These are phyloP conservation scores for Pelargonium myrrhifolium DNA, from an alignment of 441 rosid genomes.

Conservation along the genomic window DNA sequence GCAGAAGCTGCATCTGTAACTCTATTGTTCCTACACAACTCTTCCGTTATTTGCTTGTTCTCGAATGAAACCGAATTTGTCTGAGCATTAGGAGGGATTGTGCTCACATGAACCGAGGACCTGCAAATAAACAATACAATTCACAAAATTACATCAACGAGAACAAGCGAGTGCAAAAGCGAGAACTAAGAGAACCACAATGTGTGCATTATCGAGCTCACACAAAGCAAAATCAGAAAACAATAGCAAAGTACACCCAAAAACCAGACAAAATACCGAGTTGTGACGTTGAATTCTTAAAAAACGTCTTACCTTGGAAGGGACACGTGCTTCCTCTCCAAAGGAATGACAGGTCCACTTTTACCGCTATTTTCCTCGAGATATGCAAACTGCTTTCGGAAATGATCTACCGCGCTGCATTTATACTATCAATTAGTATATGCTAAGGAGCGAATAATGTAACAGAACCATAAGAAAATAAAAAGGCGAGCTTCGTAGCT, in stretches of 20 bases:
- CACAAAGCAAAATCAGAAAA: not conserved
- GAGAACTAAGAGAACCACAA: no score
- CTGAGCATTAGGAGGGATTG: slow-evolving; percentile 39
- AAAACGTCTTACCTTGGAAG: slow-evolving; percentile 57
- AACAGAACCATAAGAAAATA: not conserved
- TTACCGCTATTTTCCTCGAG: slow-evolving; percentile 81
- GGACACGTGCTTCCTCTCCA: slow-evolving; percentile 75
- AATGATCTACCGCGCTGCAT: slow-evolving; percentile 87
- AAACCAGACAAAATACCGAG: not conserved
- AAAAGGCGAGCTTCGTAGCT: slow-evolving; percentile 8
- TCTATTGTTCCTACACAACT: slow-evolving; percentile 29
- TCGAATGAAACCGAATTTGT: slow-evolving; percentile 24
- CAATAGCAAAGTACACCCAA: not conserved
- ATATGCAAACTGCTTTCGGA: slow-evolving; percentile 79
- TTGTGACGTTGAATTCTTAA: not conserved
- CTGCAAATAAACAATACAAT: slow-evolving; percentile 29
- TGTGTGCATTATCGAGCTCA: no score
- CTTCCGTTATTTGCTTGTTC: slow-evolving; percentile 38
- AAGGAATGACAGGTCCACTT: slow-evolving; percentile 59
- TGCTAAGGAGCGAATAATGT: not conserved
- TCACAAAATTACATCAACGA: not conserved
- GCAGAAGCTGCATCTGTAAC: slow-evolving; percentile 36
- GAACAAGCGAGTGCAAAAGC: no score
- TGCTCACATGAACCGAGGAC: slow-evolving; percentile 68
- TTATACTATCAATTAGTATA: slow-evolving; percentile 18